Base-by-base conservation (phyloP, 2,329 filamentous ascomycete species). In the Orbilia quercus region DNA sequence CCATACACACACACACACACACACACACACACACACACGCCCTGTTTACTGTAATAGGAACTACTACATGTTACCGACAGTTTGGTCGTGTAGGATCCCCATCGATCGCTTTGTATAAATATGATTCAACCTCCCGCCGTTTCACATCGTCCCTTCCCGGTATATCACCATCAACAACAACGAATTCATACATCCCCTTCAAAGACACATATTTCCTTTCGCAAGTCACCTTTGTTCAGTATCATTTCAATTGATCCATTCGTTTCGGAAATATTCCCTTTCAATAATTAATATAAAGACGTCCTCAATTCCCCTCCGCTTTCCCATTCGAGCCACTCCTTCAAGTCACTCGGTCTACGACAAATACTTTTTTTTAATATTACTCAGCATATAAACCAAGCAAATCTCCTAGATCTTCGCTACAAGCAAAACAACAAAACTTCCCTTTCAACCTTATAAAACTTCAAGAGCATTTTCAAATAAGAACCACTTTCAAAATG, bases 401-500 rank as follows among this genome's bases (percentile, higher is more conserved):
- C n/a, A n/a, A n/a, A n/a, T n/a, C n/a, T 20, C 48, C 65, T 62
- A 70, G 47, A 62, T 70, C 44, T 12, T 14, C 16, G 55, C 55
- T 60, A 51, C 18, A 45, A 64, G 40, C 44, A 38, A 45, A 25
- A 20, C 42, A 58, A 1, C 18, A 45, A 55, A 65, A 18, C 18
- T 42, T 18, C 16, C 36, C 14, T 25, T n/a, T 23, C 38, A 57
- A 36, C 62, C 44, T 50, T 38, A 25, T 40, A 20, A 42, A 42
- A 66, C 16, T 45, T n/a, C 7, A 40, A 38, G 42, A 22, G 20
- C 57, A 66, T 45, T 50, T 40, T 72, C 67, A 53, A 78, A 50
- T 38, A 40, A 12, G 40, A 53, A 63, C 42, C 44, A 50, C 16
- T 34, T n/a, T 70, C 80, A 84, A 77, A 74, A 96, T 96, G 92